Conservation (phyloP, 2,329 filamentous ascomycete species). For the Camillea tinctor region DNA sequence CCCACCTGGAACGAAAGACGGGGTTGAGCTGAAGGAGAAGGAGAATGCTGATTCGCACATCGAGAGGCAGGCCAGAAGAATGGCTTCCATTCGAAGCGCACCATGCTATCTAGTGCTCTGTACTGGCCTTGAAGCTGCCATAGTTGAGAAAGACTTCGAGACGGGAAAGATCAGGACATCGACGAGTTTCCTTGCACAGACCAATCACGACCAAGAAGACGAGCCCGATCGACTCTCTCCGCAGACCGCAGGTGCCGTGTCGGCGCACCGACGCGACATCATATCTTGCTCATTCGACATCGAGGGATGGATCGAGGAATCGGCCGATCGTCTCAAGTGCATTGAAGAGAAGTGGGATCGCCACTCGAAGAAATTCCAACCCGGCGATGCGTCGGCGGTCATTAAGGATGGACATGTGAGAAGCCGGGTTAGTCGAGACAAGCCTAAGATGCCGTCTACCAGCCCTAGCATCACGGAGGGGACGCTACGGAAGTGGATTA, state of each 20-base stretch:
- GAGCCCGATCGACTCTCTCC: neutral
- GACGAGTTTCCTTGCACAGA: conserved; percentile 51
- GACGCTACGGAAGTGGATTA: conserved; percentile 46
- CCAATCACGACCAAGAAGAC: conserved; percentile 50
- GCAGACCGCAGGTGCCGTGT: neutral
- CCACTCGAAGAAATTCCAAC: conserved; percentile 21
- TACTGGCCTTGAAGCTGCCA: conserved; percentile 44
- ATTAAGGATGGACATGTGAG: conserved; percentile 12
- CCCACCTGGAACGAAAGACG: neutral
- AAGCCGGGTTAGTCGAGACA: neutral
- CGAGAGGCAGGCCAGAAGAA: conserved; percentile 15
- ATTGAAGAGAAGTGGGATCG: conserved; percentile 39
- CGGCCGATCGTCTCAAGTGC: conserved; percentile 32
- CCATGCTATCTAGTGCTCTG: conserved; percentile 58
- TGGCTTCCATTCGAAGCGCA: conserved; percentile 44
- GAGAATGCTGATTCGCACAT: conserved; percentile 1
- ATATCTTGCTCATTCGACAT: conserved; percentile 14
- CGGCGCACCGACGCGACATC: conserved; percentile 4
- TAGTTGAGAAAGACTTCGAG: conserved; percentile 56
- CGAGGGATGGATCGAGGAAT: conserved; percentile 32
- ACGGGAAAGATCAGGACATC: conserved; percentile 45
- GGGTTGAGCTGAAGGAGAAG: neutral
- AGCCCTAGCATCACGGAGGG: conserved; percentile 29
- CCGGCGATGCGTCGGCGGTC: conserved; percentile 5
- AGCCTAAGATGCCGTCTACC: conserved; percentile 17